A percentile compares a stretch with the other conserved stretches of the same genome.
Conservation (phyloP, 441 rosid genomes). For the Aquilaria agallochum region DNA sequence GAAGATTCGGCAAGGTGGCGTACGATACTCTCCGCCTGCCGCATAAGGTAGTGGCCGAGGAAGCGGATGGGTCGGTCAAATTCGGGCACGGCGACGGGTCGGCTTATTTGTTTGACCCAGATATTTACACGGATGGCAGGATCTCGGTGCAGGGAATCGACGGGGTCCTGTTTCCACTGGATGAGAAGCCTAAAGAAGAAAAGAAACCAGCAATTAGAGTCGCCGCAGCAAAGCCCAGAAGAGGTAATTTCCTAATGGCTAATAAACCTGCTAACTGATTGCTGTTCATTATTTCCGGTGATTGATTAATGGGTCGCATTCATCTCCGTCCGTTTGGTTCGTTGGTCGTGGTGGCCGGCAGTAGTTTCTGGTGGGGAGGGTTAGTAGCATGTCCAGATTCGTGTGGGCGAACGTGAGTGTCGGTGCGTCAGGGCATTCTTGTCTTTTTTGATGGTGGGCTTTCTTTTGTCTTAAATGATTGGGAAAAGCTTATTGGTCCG, state of each 20-base stretch:
- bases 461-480: constrained; percentile 4
- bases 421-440: constrained; percentile 21
- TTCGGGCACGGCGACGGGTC: constrained; percentile 52
- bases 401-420: constrained; percentile 11
- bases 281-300: not conserved
- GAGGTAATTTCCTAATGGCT: constrained; percentile 32
- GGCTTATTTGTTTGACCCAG: constrained; percentile 64
- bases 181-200: constrained; percentile 26
- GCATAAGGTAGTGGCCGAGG: constrained; percentile 51
- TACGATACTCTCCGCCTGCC: constrained; percentile 63
- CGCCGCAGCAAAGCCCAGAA: constrained; percentile 37
- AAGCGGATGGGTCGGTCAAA: constrained; percentile 69
- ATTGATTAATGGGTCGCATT: not conserved
- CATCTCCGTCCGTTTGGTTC: too few relatives aligned
- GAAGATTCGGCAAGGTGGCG: constrained; percentile 53
- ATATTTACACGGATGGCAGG: constrained; percentile 65
- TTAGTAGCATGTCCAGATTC: not conserved
- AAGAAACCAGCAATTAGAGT: constrained; percentile 30
- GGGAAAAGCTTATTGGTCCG: not conserved
- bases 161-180: constrained; percentile 53
- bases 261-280: not conserved
- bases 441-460: constrained; percentile 5
- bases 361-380: constrained; percentile 3
- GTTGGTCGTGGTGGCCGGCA: not conserved
- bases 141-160: constrained; percentile 74